A percentile compares a stretch with the other conserved stretches of the same genome.
Evolutionary conservation across 2,329 filamentous ascomycete species (phyloP).

Genomic region (Polychaeton citri): DNA sequence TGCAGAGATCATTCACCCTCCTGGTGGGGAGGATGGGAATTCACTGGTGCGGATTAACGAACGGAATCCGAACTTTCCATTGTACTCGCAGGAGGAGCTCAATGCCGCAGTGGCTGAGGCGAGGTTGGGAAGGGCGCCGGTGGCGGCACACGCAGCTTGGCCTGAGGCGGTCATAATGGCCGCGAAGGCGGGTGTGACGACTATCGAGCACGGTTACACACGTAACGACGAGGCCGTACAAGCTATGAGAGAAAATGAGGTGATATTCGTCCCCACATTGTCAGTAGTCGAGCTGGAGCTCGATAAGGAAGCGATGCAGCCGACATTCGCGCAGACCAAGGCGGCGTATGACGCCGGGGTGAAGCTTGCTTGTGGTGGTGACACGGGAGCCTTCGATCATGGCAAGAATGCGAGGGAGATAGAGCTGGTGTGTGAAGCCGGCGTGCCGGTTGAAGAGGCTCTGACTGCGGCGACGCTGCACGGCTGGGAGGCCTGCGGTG

Average conservation of each 20-base stretch:
- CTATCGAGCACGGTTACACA: constrained; percentile 21
- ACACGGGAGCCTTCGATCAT: constrained; percentile 41
- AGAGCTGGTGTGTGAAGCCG: constrained; percentile 40
- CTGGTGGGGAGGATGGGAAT: constrained; percentile 3
- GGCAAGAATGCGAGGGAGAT: constrained; percentile 41
- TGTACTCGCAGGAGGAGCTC: constrained; percentile 17
- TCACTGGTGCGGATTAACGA: constrained; percentile 5
- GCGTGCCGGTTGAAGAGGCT: constrained; percentile 37
- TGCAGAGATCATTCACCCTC: constrained; percentile 12
- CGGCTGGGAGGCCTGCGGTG: constrained; percentile 44
- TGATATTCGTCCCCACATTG: constrained; percentile 42
- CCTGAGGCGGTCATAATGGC: constrained; percentile 19
- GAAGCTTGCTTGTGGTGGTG: constrained; percentile 39
- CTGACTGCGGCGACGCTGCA: constrained; percentile 37
- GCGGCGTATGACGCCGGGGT: constrained; percentile 35
- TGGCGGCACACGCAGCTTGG: constrained; percentile 17
- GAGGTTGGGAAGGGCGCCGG: constrained; percentile 11
- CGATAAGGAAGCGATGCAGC: constrained; percentile 4
- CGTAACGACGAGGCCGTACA: constrained; percentile 23
- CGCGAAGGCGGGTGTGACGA: constrained; percentile 19
- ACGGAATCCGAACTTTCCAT: constrained; percentile 14
- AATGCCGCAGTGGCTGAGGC: constrained; percentile 19
- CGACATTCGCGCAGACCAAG: constrained; percentile 26
- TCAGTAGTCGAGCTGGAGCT: constrained; percentile 29
- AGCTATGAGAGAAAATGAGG: constrained; percentile 30